phyloP scores from a whole-genome alignment of 2,329 filamentous ascomycete genomes.

The Colletotrichum liaoningense region DNA sequence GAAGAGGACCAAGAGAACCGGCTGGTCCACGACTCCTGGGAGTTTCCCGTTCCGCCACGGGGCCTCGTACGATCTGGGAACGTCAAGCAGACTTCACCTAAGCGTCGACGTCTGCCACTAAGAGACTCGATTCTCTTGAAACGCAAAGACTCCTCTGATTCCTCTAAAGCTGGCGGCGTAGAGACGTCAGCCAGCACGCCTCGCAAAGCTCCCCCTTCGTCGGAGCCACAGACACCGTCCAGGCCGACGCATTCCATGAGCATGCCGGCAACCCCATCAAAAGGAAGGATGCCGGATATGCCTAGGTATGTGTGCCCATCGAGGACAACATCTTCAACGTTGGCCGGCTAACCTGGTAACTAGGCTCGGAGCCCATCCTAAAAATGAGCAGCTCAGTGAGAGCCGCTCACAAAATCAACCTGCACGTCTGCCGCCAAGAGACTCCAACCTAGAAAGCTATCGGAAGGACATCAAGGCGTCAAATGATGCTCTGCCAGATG shows the following conservation, averaged over 20 bases:
- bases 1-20: conserved; percentile 8
- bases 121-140: conserved; percentile 30
- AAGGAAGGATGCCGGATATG: conserved; percentile 3
- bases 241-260: not conserved
- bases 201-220: not conserved
- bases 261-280: conserved; percentile 20
- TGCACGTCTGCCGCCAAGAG: not conserved
- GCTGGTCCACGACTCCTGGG: not conserved
- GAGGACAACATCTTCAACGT: too few relatives aligned
- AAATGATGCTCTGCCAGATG: not conserved
- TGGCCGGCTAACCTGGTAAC: not conserved
- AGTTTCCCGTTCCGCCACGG: not conserved
- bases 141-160: conserved; percentile 16
- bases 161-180: not conserved
- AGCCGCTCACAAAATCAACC: not conserved
- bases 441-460: not conserved
- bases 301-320: not conserved
- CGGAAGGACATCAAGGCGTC: not conserved
- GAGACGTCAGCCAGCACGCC: not conserved
- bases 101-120: conserved; percentile 18
- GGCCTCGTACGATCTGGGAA: conserved; percentile 6
- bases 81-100: conserved; percentile 7
- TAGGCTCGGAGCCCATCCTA: conserved; percentile 4
- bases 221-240: not conserved
- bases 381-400: not conserved